Conservation (phyloP, 441 rosid species). For the Jatropha podagrica region DNA sequence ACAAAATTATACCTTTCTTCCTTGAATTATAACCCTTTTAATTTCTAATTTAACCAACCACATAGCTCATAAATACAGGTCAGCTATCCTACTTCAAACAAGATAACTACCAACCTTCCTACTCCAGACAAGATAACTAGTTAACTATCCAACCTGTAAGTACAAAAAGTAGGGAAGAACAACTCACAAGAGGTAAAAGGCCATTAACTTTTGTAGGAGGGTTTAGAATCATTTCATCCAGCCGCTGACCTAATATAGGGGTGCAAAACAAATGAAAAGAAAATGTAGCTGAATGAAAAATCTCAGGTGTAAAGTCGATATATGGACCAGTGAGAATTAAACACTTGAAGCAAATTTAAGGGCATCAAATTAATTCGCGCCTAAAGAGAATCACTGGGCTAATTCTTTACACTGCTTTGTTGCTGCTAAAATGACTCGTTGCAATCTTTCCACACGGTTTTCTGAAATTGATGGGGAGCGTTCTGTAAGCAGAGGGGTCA, state of each 20-base stretch:
- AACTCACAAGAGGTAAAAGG: conserved; percentile 59
- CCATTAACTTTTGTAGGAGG: conserved; percentile 55
- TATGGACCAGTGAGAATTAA: not conserved
- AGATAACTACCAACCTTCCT: not conserved
- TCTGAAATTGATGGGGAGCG: conserved; percentile 70
- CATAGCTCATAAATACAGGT: not conserved
- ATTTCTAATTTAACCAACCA: not conserved
- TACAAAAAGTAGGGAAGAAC: conserved; percentile 19
- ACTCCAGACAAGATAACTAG: conserved; percentile 7
- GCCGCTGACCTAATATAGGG: conserved; percentile 59
- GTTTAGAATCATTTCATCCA: conserved; percentile 73
- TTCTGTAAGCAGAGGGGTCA: conserved; percentile 81
- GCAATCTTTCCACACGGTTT: conserved; percentile 68
- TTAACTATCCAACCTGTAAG: not conserved
- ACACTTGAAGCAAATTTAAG: conserved; percentile 1
- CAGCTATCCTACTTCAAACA: not conserved
- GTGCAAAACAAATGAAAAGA: not conserved
- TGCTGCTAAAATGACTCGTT: conserved; percentile 76
- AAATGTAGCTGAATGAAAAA: conserved; percentile 7
- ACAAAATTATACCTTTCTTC: not conserved
- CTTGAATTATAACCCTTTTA: not conserved
- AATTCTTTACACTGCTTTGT: conserved; percentile 64
- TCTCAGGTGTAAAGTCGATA: not conserved
- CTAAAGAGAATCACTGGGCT: not conserved
- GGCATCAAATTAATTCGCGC: not conserved